These are phyloP conservation scores for Tremella fuciformis DNA, from an alignment of 768 basidiomycete genomes.

Conservation along the genomic window DNA sequence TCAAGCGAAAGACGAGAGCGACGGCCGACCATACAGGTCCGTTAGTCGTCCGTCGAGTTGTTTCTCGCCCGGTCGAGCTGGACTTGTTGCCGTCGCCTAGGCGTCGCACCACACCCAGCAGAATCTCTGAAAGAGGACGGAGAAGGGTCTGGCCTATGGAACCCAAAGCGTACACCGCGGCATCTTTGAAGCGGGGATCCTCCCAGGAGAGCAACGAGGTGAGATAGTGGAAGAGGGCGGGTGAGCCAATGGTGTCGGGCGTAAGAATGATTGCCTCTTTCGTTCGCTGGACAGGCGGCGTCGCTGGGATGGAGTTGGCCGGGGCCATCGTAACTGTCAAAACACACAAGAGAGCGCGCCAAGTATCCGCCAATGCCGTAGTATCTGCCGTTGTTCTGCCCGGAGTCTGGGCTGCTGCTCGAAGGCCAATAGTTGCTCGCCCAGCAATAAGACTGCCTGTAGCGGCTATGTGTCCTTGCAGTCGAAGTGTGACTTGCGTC, in stretches of 20 bases:
- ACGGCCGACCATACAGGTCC: slow-evolving; percentile 70
- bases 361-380: slow-evolving; percentile 47
- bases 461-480: slow-evolving; percentile 41
- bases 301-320: slow-evolving; percentile 51
- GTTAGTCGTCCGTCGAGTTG: slow-evolving; percentile 70
- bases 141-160: slow-evolving; percentile 75
- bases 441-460: slow-evolving; percentile 23
- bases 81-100: slow-evolving; percentile 73
- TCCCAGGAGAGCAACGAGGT: slow-evolving; percentile 86
- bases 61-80: slow-evolving; percentile 55
- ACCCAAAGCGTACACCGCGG: slow-evolving; percentile 83
- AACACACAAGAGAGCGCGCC: slow-evolving; percentile 59
- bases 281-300: slow-evolving; percentile 41
- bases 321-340: slow-evolving; percentile 71
- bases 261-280: slow-evolving; percentile 61
- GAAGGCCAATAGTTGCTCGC: slow-evolving; percentile 21
- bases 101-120: slow-evolving; percentile 75
- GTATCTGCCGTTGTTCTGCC: slow-evolving; percentile 35
- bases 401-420: slow-evolving; percentile 12
- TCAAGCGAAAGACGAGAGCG: slow-evolving; percentile 82
- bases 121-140: slow-evolving; percentile 75
- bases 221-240: slow-evolving; percentile 77
- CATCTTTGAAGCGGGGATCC: slow-evolving; percentile 75
- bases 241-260: slow-evolving; percentile 75
- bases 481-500: slow-evolving; percentile 30